phyloP scores from a whole-genome alignment of 768 basidiomycete species.

The Hebeloma cylindrosporum region DNA sequence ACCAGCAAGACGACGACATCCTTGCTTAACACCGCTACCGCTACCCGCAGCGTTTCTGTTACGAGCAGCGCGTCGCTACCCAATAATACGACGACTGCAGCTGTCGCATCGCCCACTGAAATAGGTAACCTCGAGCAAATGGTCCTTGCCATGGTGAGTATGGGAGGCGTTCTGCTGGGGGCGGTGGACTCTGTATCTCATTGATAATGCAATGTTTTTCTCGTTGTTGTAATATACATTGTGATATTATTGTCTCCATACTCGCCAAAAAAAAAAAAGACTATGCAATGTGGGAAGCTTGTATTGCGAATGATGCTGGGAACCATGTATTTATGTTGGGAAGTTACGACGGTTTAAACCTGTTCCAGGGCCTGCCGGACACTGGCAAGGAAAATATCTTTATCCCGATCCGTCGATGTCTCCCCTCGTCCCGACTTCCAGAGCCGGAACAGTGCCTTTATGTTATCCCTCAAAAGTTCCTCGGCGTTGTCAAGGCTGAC shows the following conservation, averaged over 20 bases:
- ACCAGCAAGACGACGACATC: conserved; percentile 18
- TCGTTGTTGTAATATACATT: not conserved
- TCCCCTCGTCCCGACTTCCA: conserved; percentile 47
- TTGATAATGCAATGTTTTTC: conserved; percentile 1
- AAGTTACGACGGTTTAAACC: conserved; percentile 6
- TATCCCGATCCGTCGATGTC: conserved; percentile 22
- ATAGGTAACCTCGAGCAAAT: conserved; percentile 2
- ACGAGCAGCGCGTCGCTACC: too few species aligned
- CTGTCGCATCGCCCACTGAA: not conserved
- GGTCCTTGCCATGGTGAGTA: conserved; percentile 6
- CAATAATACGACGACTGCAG: too few species aligned
- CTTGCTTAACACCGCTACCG: conserved; percentile 17
- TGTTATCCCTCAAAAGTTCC: conserved; percentile 48
- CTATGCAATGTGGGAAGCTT: not conserved
- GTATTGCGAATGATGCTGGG: not conserved
- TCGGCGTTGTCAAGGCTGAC: conserved; percentile 22
- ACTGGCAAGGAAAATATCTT: conserved; percentile 37
- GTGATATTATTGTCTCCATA: not conserved
- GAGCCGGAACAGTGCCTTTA: conserved; percentile 56
- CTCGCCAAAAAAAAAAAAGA: too few species aligned
- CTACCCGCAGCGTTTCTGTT: too few species aligned
- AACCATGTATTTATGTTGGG: not conserved
- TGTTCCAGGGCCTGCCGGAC: conserved; percentile 35
- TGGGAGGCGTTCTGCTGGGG: conserved; percentile 3
- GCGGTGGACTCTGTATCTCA: conserved; percentile 1